Evolutionary conservation across 495 filamentous ascomycete species (phyloP), one percentile per base, ranked within the genome.

Genomic region (Bryoglossum gracile): DNA sequence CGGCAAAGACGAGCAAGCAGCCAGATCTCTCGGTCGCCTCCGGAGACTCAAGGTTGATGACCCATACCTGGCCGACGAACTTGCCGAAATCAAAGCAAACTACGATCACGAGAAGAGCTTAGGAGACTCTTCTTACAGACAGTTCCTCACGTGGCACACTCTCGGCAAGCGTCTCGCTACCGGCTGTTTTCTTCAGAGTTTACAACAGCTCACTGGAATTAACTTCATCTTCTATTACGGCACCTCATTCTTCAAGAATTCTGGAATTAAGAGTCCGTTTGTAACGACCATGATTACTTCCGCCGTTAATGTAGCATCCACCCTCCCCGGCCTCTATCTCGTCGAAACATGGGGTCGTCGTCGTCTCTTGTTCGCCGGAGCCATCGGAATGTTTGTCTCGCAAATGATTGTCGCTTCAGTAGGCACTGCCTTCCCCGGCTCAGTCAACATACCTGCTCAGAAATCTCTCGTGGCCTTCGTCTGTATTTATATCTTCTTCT

Each of bases 381-480:
- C 70, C 6, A 57, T 65, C 22, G 81, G 80, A 74, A 83, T 83
- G 73, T 76, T 78, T 54, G 58, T 74, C 46, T 86, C 80, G 65
- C 82, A 86, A 72, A 62, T 86, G 65, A 79, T 87, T 59, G 85
- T 83, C 64, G 81, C 84, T n/a, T 70, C 75, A 38, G 70, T 84
- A 37, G 72, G 80, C 49, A 81, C 70, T 16, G 62, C 57, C 4
- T 54, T 56, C 2, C 75, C 85, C 8, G 84, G 84, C 51, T n/a
- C n/a, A n/a, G n/a, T n/a, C n/a, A n/a, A n/a, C n/a, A n/a, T n/a
- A n/a, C n/a, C n/a, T n/a, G n/a, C n/a, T n/a, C n/a, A n/a, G n/a
- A 72, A 75, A 26, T 79, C 78, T 64, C 57, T 89, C 66, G 84
- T 89, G 49, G 79, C 87, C 43, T 89, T 88, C 69, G 82, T 86